A percentile compares a stretch with the other conserved stretches of the same genome.
Evolutionary conservation across 345 rosid genomes (phyloP).

Genomic region (Gossypium anomalum): DNA sequence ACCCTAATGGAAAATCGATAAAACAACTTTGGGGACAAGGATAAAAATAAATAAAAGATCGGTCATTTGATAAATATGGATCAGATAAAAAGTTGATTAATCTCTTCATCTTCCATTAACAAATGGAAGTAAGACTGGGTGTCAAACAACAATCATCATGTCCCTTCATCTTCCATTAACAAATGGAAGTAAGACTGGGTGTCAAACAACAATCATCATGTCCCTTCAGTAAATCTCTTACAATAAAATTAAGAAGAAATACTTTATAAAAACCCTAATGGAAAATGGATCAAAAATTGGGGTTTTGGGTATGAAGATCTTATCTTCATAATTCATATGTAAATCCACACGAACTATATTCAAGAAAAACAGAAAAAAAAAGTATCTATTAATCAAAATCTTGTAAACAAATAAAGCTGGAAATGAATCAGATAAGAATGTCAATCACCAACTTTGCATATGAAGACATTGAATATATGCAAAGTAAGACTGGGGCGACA

Average conservation of each 20-base stretch:
- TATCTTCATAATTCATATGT: too few species aligned
- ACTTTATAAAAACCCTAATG: too few species aligned
- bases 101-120: too few species aligned
- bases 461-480: constrained; percentile 38
- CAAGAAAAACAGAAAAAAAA: too few species aligned
- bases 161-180: constrained; percentile 1
- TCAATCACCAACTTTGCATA: constrained; percentile 64
- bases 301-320: too few species aligned
- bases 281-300: constrained; percentile 28
- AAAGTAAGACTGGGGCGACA: constrained; percentile 96
- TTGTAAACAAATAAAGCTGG: not conserved
- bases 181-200: too few species aligned
- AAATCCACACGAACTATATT: too few species aligned
- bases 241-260: not conserved
- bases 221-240: not conserved
- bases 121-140: too few species aligned
- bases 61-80: not conserved
- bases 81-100: constrained; percentile 28
- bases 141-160: constrained; percentile 14
- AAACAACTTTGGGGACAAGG: constrained; percentile 6
- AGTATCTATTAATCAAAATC: too few species aligned
- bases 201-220: constrained; percentile 14
- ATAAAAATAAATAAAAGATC: not conserved
- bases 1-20: constrained; percentile 14
- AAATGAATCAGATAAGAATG: constrained; percentile 46